Conservation (phyloP, 2,329 filamentous ascomycete genomes). For the Sporothrix schenckii region DNA sequence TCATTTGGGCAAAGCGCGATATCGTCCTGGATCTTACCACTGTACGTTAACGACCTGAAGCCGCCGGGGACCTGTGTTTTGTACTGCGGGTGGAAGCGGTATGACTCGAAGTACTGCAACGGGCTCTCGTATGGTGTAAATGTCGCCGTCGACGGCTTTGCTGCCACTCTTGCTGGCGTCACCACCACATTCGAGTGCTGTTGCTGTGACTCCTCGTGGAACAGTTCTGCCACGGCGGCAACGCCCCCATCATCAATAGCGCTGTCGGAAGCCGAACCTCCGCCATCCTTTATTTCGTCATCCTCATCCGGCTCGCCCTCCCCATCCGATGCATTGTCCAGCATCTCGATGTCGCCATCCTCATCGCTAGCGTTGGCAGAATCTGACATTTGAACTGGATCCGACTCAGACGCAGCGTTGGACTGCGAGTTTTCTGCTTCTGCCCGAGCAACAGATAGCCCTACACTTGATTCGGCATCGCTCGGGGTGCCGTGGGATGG, state of each 20-base stretch:
- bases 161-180: background rate
- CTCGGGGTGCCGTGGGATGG: background rate
- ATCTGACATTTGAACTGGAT: slow-evolving; percentile 13
- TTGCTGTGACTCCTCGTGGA: slow-evolving; percentile 8
- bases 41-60: slow-evolving; percentile 88
- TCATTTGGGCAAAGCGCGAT: slow-evolving; percentile 77
- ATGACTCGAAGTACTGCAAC: slow-evolving; percentile 79
- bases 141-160: background rate
- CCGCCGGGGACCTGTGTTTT: slow-evolving; percentile 70
- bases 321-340: slow-evolving; percentile 12
- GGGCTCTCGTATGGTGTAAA: slow-evolving; percentile 76
- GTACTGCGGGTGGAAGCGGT: slow-evolving; percentile 84
- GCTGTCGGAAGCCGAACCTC: no score
- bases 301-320: slow-evolving; percentile 23
- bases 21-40: slow-evolving; percentile 79
- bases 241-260: no score
- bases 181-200: background rate
- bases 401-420: slow-evolving; percentile 1
- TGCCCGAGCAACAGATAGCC: background rate
- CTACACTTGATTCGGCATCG: background rate
- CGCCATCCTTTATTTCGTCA: no score
- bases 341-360: slow-evolving; percentile 3
- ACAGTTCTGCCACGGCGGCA: slow-evolving; percentile 31
- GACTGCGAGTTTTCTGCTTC: background rate
- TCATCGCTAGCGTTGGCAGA: background rate